phyloP scores from a whole-genome alignment of 768 basidiomycete species.

The Collybia mongolica region DNA sequence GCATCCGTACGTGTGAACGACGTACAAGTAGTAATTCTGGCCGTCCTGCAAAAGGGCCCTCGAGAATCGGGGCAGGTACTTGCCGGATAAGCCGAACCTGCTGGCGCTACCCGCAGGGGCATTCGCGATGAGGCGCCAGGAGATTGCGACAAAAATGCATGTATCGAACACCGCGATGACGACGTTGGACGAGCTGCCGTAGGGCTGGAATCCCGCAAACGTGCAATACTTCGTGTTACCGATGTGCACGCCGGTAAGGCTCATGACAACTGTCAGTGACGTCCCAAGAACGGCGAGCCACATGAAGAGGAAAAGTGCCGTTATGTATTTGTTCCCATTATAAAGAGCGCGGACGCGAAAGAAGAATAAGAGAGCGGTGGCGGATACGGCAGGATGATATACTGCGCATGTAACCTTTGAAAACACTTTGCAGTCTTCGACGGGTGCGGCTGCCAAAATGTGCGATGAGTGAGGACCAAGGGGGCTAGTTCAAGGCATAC shows the following conservation, averaged over 20 bases:
- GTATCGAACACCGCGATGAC: slow-evolving; percentile 26
- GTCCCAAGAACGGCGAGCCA: slow-evolving; percentile 26
- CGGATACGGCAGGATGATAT: slow-evolving; percentile 20
- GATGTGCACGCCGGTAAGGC: slow-evolving; percentile 19
- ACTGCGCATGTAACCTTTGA: slow-evolving; percentile 17
- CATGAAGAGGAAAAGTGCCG: slow-evolving; percentile 21
- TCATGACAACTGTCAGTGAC: slow-evolving; percentile 22
- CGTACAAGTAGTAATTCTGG: slow-evolving; percentile 34
- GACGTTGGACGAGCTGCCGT: slow-evolving; percentile 21
- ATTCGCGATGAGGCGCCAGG: slow-evolving; percentile 19
- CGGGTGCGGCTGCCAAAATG: slow-evolving; percentile 9
- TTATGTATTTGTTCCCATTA: slow-evolving; percentile 16
- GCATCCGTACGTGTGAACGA: too few species aligned
- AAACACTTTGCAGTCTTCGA: slow-evolving; percentile 20
- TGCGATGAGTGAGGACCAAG: not conserved
- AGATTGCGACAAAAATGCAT: slow-evolving; percentile 34
- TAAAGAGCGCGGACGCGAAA: slow-evolving; percentile 31
- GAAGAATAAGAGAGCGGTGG: slow-evolving; percentile 29
- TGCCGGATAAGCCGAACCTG: slow-evolving; percentile 16
- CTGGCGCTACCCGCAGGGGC: slow-evolving; percentile 3
- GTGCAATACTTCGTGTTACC: slow-evolving; percentile 32
- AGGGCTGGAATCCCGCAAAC: slow-evolving; percentile 18
- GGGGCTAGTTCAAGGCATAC: not conserved
- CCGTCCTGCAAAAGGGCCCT: slow-evolving; percentile 26
- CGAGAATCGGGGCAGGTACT: slow-evolving; percentile 21